Evolutionary conservation across 495 filamentous ascomycete species (phyloP).

Genomic region (Mycothermus thermophilus): DNA sequence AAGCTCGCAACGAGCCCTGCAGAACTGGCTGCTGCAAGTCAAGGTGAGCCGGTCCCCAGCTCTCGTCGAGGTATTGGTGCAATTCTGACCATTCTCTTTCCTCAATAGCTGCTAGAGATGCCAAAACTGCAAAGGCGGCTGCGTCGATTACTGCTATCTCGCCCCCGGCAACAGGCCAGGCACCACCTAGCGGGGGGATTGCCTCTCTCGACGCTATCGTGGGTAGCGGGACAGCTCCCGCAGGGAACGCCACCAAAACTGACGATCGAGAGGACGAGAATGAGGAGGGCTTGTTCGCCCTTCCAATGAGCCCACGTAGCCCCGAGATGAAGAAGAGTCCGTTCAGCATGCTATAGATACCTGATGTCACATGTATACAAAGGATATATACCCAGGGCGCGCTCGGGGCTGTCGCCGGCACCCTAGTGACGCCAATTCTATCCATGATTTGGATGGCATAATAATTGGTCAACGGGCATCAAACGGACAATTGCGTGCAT

Average conservation of each 20-base stretch:
- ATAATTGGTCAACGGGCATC: too few species aligned
- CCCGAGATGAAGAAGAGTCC: slow-evolving; percentile 67
- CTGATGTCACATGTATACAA: too few species aligned
- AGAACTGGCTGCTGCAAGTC: slow-evolving; percentile 36
- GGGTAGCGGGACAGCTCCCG: slow-evolving; percentile 19
- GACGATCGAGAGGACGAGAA: slow-evolving; percentile 9
- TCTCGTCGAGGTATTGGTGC: too few species aligned
- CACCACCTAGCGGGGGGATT: slow-evolving; percentile 21
- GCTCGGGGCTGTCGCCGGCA: not conserved
- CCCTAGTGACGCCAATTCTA: too few species aligned
- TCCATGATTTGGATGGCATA: too few species aligned
- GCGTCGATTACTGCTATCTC: slow-evolving; percentile 3
- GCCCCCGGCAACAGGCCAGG: not conserved
- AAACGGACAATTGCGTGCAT: too few species aligned
- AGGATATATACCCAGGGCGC: slow-evolving; percentile 1
- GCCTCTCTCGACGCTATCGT: slow-evolving; percentile 36
- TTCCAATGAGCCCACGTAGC: slow-evolving; percentile 65
- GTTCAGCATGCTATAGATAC: slow-evolving; percentile 37
- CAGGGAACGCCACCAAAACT: too few species aligned
- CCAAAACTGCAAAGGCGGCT: slow-evolving; percentile 8
- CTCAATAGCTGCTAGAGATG: slow-evolving; percentile 6
- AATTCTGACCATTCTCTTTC: too few species aligned
- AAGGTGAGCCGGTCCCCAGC: too few species aligned
- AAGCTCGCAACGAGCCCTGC: slow-evolving; percentile 57
- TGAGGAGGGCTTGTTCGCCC: slow-evolving; percentile 66